Percentiles rank a stretch among this genome's conserved stretches.
Conservation (phyloP, 2,329 filamentous ascomycete genomes). For the Cordyceps tenuipes region DNA sequence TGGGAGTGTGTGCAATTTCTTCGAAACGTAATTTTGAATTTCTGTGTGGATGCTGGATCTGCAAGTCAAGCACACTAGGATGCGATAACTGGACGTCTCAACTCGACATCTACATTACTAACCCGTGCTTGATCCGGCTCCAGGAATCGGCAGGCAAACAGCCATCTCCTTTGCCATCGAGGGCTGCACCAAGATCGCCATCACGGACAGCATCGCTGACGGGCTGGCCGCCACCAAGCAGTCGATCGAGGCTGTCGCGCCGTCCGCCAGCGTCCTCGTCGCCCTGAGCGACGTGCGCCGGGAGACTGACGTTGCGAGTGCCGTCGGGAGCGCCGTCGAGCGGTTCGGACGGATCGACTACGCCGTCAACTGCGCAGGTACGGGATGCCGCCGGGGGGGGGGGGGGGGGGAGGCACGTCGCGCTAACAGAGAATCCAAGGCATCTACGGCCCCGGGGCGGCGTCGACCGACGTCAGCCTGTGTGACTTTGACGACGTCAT, state of each 20-base stretch:
- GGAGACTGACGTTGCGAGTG: constrained; percentile 25
- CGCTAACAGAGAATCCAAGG: constrained; percentile 17
- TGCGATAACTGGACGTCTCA: no score
- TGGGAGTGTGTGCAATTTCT: no score
- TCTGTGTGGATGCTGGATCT: background rate
- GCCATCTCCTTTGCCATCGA: constrained; percentile 36
- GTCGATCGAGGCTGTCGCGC: constrained; percentile 21
- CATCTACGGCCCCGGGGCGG: constrained; percentile 29
- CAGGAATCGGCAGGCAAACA: constrained; percentile 35
- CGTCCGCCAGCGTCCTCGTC: constrained; percentile 19
- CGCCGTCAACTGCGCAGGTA: constrained; percentile 36
- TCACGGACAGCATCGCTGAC: constrained; percentile 29
- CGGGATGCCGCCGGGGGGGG: background rate
- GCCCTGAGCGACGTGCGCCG: constrained; percentile 27
- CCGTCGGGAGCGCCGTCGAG: constrained; percentile 24
- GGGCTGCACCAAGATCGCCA: constrained; percentile 33
- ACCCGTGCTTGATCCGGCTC: no score
- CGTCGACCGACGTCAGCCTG: constrained; percentile 26
- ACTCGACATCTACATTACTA: no score
- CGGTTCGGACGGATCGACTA: constrained; percentile 36
- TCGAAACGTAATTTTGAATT: background rate
- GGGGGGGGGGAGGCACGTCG: background rate
- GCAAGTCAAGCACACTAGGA: background rate
- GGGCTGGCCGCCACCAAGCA: constrained; percentile 26
- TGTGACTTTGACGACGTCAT: constrained; percentile 36